Evolutionary conservation across 495 filamentous ascomycete genomes (phyloP).

Genomic region (Penicilliopsis zonata): DNA sequence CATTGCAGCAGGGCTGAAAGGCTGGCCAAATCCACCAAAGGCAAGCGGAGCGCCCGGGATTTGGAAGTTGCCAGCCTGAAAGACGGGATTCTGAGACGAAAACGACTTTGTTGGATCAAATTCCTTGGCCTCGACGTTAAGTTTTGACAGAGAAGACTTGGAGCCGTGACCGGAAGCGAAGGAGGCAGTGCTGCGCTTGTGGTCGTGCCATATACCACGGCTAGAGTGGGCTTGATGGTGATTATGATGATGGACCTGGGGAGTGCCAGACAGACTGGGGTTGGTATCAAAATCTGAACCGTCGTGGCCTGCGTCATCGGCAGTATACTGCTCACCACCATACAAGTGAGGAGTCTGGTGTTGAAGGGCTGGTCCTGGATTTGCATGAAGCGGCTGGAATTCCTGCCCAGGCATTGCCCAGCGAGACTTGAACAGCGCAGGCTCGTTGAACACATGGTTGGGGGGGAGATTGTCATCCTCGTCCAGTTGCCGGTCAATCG

Average conservation of each 20-base stretch:
- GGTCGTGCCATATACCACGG: constrained; percentile 28
- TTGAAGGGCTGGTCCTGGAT: constrained; percentile 18
- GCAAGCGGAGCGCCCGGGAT: constrained; percentile 26
- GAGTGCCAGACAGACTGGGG: constrained; percentile 59
- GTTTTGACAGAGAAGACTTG: constrained; percentile 57
- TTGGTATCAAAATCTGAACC: constrained; percentile 66
- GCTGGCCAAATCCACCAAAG: constrained; percentile 9
- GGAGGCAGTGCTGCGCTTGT: constrained; percentile 26
- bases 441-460: constrained; percentile 18
- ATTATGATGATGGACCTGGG: too few species aligned
- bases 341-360: constrained; percentile 28
- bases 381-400: constrained; percentile 2
- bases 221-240: constrained; percentile 17
- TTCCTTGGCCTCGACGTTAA: constrained; percentile 80
- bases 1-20: constrained; percentile 16
- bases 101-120: constrained; percentile 65
- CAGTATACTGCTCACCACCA: constrained; percentile 17
- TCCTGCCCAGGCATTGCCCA: constrained; percentile 25
- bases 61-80: constrained; percentile 43
- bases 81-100: constrained; percentile 44
- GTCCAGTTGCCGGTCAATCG: constrained; percentile 58
- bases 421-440: constrained; percentile 24
- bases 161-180: constrained; percentile 38
- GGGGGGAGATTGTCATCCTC: constrained; percentile 39
- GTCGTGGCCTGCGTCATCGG: constrained; percentile 34